Percentiles rank a stretch among this genome's conserved stretches.
Evolutionary conservation across 345 rosid genomes (phyloP).

Genomic region (Gossypium bickii): DNA sequence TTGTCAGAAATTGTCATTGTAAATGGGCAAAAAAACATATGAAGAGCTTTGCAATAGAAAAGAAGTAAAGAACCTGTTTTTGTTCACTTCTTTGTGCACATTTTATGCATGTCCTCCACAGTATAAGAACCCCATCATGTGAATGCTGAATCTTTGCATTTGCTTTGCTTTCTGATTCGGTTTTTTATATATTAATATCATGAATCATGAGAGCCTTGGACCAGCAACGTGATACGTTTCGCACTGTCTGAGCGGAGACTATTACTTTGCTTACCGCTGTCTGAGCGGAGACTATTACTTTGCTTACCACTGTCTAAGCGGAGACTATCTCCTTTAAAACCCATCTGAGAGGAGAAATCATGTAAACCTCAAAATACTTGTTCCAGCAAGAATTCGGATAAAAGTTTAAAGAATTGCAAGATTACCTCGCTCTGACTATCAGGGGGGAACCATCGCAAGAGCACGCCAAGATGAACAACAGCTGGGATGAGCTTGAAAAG

Average conservation of each 20-base stretch:
- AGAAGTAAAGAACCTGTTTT: slow-evolving; percentile 21
- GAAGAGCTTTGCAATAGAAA: slow-evolving; percentile 26
- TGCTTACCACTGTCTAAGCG: background rate
- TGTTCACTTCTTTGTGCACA: slow-evolving; percentile 37
- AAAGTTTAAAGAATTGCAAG: background rate
- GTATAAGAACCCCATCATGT: slow-evolving; percentile 66
- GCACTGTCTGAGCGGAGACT: background rate
- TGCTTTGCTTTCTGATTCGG: background rate
- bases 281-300: background rate
- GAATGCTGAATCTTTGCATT: slow-evolving; percentile 11
- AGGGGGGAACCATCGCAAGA: slow-evolving; percentile 82
- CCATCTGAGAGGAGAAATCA: background rate
- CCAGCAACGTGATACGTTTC: background rate
- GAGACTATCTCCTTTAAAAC: background rate
- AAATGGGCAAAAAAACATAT: slow-evolving; percentile 17
- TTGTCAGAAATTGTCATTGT: slow-evolving; percentile 19
- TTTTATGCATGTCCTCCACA: slow-evolving; percentile 64
- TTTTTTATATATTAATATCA: background rate
- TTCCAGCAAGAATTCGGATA: background rate
- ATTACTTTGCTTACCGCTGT: background rate
- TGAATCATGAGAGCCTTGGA: background rate
- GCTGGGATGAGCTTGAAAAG: slow-evolving; percentile 95
- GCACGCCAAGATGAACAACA: slow-evolving; percentile 83
- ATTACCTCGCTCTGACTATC: slow-evolving; percentile 74
- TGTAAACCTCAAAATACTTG: background rate